These are phyloP conservation scores for Schizosaccharomyces octosporus DNA, from an alignment of 805 yeast genomes.

Conservation along the genomic window DNA sequence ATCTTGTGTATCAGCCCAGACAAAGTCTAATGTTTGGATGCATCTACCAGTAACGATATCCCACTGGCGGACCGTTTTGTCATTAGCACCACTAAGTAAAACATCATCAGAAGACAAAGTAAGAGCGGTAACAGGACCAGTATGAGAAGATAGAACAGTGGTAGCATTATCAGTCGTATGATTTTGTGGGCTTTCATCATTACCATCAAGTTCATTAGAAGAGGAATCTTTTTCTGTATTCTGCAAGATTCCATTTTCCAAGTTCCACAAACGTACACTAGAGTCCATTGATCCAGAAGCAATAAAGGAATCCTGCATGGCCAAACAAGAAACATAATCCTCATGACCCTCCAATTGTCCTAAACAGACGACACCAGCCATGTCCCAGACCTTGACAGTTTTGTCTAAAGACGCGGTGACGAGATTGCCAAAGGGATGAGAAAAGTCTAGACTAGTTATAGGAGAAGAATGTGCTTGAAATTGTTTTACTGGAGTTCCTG, in stretches of 20 bases:
- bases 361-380: constrained; percentile 27
- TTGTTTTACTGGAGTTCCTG: constrained; percentile 29
- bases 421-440: constrained; percentile 47
- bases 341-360: constrained; percentile 35
- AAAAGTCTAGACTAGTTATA: constrained; percentile 39
- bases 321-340: constrained; percentile 34
- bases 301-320: constrained; percentile 26
- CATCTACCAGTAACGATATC: constrained; percentile 42
- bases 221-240: constrained; percentile 4
- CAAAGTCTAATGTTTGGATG: constrained; percentile 42
- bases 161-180: constrained; percentile 16
- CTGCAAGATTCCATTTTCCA: constrained; percentile 9
- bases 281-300: constrained; percentile 43
- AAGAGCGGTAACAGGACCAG: constrained; percentile 41
- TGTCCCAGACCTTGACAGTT: constrained; percentile 64
- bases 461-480: constrained; percentile 29
- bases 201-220: neutral
- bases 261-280: constrained; percentile 36
- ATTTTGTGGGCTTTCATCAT: constrained; percentile 7
- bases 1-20: constrained; percentile 27
- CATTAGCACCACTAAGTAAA: constrained; percentile 47
- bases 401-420: constrained; percentile 49
- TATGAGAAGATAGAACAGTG: constrained; percentile 34
- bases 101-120: constrained; percentile 24
- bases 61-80: constrained; percentile 54